Evolutionary conservation across 805 yeast genomes (phyloP).

Genomic region (Candida sonorensis): DNA sequence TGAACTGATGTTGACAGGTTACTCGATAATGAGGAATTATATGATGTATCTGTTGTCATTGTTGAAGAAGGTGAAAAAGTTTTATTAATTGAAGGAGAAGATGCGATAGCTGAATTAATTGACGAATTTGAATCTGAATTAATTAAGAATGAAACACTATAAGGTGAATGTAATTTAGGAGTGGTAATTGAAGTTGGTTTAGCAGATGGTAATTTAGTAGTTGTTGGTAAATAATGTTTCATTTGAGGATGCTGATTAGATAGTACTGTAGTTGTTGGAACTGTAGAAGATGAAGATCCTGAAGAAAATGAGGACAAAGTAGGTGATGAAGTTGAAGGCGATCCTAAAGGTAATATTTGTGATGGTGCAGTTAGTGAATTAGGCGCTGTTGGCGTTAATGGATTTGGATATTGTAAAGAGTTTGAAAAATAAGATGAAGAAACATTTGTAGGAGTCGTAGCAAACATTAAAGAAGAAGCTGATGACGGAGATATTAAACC

Average conservation of each 20-base stretch:
- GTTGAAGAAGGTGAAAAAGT: background rate
- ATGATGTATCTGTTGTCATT: background rate
- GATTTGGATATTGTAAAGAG: constrained; percentile 4
- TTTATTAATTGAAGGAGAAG: background rate
- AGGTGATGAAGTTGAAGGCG: constrained; percentile 1
- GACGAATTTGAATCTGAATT: too few species aligned
- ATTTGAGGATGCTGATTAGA: background rate
- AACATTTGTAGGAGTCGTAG: too few species aligned
- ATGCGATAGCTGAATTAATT: too few species aligned
- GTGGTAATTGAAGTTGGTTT: constrained; percentile 1
- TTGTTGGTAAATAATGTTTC: background rate
- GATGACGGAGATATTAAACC: constrained; percentile 3
- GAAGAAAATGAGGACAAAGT: background rate
- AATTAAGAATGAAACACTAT: constrained; percentile 12
- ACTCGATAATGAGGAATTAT: too few species aligned
- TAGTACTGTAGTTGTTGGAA: constrained; percentile 4
- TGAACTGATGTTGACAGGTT: too few species aligned
- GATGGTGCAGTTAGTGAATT: background rate
- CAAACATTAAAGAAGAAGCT: constrained; percentile 2
- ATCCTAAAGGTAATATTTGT: background rate
- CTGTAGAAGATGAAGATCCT: constrained; percentile 3
- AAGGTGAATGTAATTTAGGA: constrained; percentile 10
- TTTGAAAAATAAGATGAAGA: constrained; percentile 3
- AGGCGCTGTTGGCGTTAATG: constrained; percentile 7
- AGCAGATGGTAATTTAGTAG: constrained; percentile 1